Evolutionary conservation across 768 basidiomycete species (phyloP), one percentile per base, ranked within the genome.

Genomic region (Serendipita sp.): DNA sequence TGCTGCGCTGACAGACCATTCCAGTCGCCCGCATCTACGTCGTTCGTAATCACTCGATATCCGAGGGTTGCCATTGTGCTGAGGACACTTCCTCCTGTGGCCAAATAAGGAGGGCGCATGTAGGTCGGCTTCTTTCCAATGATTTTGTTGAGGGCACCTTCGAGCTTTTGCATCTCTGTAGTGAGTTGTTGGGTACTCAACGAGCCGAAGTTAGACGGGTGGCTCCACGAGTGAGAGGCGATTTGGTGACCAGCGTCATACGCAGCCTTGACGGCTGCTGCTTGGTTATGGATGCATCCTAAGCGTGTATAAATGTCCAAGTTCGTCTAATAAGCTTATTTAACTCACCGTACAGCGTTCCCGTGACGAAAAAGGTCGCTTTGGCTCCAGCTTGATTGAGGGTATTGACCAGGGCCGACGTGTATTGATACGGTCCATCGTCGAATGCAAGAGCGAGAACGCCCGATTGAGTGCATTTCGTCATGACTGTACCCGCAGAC

Each of bases 381-480:
- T 68, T 68, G 7, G 45, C 63, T 2, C 63, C 65, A 0, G 38
- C 37, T 3, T 56, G 63, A 0, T 68, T 64, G 28, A 66, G 63
- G 1, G 56, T 63, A 45, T 64, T 38, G 34, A 51, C 11, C 37
- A 68, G 38, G 28, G 46, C 30, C n/a, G 32, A 45, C 13, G 65
- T 65, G 54, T 66, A 66, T 16, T 58, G 41, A 56, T 66, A 60
- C 7, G 67, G 67, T 28, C 67, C 67, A 48, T 68, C 67, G 64
- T 68, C 67, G 65, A 68, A 68, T 4, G 65, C 64, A 1, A 68
- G 30, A 16, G 67, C 67, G 5, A 63, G 63, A 2, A 48, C 46
- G 28, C 63, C 63, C 7, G 35, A 18, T 28, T 3, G 15, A 18
- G 48, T 8, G 48, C 48, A 51, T 16, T 51, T 51, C 18, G 48